Percentiles rank a stretch among this genome's conserved stretches.
These are phyloP conservation scores for Fremontodendron californicum DNA, from an alignment of 345 rosid genomes.

Conservation along the genomic window DNA sequence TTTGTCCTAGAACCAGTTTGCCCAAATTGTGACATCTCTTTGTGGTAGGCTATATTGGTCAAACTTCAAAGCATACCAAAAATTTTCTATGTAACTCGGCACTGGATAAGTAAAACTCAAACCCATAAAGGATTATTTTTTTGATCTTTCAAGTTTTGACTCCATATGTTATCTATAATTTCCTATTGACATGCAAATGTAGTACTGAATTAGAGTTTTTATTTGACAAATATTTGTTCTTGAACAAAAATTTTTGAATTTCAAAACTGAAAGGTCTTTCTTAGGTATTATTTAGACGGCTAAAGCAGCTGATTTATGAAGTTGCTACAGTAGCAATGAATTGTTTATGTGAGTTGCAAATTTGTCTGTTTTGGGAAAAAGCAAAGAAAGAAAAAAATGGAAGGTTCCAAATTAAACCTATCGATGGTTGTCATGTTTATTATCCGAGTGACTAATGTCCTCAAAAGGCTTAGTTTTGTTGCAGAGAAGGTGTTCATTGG, in stretches of 20 bases:
- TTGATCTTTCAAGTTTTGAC: neutral
- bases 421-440: neutral
- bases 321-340: neutral
- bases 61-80: neutral
- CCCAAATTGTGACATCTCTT: neutral
- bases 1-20: neutral
- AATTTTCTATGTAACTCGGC: neutral
- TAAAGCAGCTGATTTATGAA: neutral
- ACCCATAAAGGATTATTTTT: neutral
- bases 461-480: slow-evolving; percentile 46
- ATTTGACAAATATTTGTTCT: neutral
- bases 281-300: neutral
- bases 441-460: slow-evolving; percentile 26
- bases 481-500: slow-evolving; percentile 94
- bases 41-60: slow-evolving; percentile 1
- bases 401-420: neutral
- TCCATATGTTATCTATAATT: neutral
- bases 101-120: neutral
- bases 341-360: neutral
- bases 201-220: neutral
- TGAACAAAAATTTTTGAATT: neutral
- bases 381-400: neutral
- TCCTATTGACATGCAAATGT: neutral
- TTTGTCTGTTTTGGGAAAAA: neutral
- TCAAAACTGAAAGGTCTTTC: neutral